These are phyloP conservation scores for Nemophila menziesii DNA, from an alignment of 257 asterid genomes.

Conservation along the genomic window DNA sequence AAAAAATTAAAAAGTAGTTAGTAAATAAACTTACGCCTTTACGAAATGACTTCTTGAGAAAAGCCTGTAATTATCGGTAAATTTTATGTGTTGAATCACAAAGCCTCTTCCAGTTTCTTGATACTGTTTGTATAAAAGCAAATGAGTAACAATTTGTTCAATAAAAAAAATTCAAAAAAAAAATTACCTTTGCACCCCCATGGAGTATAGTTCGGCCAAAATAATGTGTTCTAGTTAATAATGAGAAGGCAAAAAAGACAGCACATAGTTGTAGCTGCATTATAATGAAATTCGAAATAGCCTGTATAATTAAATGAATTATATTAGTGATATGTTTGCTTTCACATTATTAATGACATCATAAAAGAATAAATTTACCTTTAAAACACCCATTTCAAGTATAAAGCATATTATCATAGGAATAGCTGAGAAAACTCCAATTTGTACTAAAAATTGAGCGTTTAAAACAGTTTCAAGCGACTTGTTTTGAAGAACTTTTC, in stretches of 20 bases:
- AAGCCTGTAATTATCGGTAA: conserved; percentile 88
- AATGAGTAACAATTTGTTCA: neutral
- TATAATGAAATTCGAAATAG: conserved; percentile 81
- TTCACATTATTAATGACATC: neutral
- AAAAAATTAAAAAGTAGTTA: neutral
- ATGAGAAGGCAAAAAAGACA: conserved; percentile 88
- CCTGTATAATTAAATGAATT: conserved; percentile 37
- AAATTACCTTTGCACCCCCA: conserved; percentile 92
- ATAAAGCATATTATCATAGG: conserved; percentile 95
- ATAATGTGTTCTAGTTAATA: conserved; percentile 92
- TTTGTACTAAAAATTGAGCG: conserved; percentile 96
- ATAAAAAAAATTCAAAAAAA: neutral
- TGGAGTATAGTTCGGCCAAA: conserved; percentile 98
- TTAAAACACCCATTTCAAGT: conserved; percentile 77
- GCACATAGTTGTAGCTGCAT: conserved; percentile 99
- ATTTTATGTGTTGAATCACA: conserved; percentile 89
- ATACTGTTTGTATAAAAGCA: conserved; percentile 26
- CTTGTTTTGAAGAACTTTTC: conserved; percentile 55
- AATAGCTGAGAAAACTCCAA: conserved; percentile 93
- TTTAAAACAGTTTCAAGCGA: conserved; percentile 73
- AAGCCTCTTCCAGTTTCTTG: conserved; percentile 99
- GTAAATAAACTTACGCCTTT: conserved; percentile 45
- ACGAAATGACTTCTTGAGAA: conserved; percentile 96
- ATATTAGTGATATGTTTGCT: neutral
- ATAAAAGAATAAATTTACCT: conserved; percentile 27